Evolutionary conservation across 2,329 filamentous ascomycete genomes (phyloP).

Genomic region (Hymenoscyphus infarciens): DNA sequence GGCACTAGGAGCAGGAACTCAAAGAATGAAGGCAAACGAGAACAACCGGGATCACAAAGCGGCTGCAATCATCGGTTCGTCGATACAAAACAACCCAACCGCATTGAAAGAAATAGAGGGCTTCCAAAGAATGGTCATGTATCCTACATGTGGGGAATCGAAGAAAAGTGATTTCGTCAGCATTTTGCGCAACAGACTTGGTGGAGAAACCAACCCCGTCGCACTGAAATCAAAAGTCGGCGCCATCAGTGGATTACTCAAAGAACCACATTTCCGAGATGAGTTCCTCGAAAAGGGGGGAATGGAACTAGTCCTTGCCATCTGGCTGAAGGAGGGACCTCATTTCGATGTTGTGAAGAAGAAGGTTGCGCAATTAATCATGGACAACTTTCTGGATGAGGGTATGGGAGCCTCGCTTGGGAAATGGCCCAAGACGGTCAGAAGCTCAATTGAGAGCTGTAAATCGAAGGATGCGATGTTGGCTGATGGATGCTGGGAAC

Average conservation of each 20-base stretch:
- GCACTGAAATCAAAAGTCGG: constrained; percentile 40
- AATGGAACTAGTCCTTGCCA: constrained; percentile 51
- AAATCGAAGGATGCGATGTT: constrained; percentile 35
- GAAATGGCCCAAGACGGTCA: constrained; percentile 48
- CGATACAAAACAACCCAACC: constrained; percentile 63
- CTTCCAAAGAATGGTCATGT: constrained; percentile 41
- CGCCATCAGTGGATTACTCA: constrained; percentile 55
- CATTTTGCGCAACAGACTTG: constrained; percentile 26
- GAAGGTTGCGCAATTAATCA: constrained; percentile 55
- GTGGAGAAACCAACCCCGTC: constrained; percentile 27
- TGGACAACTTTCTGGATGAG: constrained; percentile 65
- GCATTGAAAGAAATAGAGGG: constrained; percentile 51
- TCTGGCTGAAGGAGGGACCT: constrained; percentile 46
- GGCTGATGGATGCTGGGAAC: constrained; percentile 57
- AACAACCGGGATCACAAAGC: constrained; percentile 41
- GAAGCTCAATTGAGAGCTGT: constrained; percentile 38
- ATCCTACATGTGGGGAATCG: constrained; percentile 26
- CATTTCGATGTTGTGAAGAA: constrained; percentile 50
- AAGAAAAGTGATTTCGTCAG: constrained; percentile 24
- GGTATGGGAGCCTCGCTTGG: constrained; percentile 57
- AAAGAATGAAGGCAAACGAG: constrained; percentile 22
- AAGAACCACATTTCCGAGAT: constrained; percentile 47
- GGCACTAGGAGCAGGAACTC: constrained; percentile 36
- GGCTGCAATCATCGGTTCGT: constrained; percentile 53
- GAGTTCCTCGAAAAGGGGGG: constrained; percentile 54